Evolutionary conservation across 1,284 basidiomycete genomes (phyloP), one percentile per base, ranked within the genome.

Genomic region (Malassezia pachydermatis): DNA sequence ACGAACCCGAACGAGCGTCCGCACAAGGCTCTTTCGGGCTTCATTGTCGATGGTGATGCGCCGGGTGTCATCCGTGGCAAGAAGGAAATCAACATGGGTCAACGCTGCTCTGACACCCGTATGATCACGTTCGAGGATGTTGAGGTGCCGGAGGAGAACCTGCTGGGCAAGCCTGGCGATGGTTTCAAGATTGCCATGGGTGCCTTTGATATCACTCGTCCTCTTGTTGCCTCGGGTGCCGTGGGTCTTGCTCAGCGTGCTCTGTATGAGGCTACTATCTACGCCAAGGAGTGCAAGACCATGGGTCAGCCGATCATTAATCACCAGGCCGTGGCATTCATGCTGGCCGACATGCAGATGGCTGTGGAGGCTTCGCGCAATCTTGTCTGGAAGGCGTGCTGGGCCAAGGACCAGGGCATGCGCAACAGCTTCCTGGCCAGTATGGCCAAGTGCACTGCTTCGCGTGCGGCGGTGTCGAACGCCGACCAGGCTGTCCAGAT

Each of bases 31-130:
- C 76, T 79, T 74, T 76, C 76, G 0, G 78, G 78, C 2, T 79
- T 79, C 54, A 76, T 78, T 20, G 77, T 78, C 23, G 78, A 79
- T 38, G 77, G 73, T 14, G 74, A 78, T 54, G 63, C 75, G 0
- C 68, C 71, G 0, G 78, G 78, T 5, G 75, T 79, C 48, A 57
- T 60, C 48, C 50, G 59, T 6, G 64, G 64, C 42, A 77, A 76
- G 65, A 79, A 79, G 70, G 75, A 78, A 59, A 75, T 79, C 59
- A 79, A 79, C 68, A 78, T 79, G 77, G 78, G 78, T 38, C 78
- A 79, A 62, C 72, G 77, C 7, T 77, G 76, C 56, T 77, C 76
- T 1, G 78, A 79, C 60, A 79, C 78, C 5, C 72, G 78, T 22
- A 76, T 77, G 74, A 76, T 79, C 51, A 77, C 75, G 2, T 78